Evolutionary conservation across 768 basidiomycete species (phyloP).

Genomic region (Clitopilus hobsonii): DNA sequence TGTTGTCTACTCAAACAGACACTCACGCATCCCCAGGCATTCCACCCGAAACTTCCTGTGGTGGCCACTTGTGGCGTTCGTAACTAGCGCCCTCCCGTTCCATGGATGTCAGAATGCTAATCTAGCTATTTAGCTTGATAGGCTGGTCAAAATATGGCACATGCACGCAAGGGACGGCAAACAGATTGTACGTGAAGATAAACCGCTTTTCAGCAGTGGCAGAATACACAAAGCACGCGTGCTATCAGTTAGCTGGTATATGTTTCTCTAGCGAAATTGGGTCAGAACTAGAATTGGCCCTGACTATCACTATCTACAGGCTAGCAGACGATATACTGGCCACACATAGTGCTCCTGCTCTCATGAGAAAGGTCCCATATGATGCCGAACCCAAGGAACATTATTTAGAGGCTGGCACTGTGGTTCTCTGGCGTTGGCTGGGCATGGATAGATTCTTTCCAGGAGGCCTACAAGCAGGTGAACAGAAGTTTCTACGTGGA

Average conservation of each 20-base stretch:
- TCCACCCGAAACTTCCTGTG: conserved; percentile 59
- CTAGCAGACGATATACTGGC: conserved; percentile 49
- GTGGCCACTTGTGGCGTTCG: conserved; percentile 77
- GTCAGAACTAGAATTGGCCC: too few species aligned
- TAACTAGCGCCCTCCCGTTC: conserved; percentile 4
- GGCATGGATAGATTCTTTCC: conserved; percentile 59
- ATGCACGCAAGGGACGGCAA: conserved; percentile 34
- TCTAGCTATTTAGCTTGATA: conserved; percentile 45
- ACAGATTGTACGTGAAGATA: conserved; percentile 58
- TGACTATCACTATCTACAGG: conserved; percentile 31
- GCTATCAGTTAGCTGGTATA: conserved; percentile 59
- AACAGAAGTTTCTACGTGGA: conserved; percentile 41
- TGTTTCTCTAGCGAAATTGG: neutral
- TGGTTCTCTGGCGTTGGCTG: conserved; percentile 68
- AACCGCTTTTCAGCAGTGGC: conserved; percentile 69
- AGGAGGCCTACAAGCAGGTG: conserved; percentile 20
- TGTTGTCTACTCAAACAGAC: neutral
- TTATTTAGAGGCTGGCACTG: conserved; percentile 41
- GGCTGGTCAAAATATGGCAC: conserved; percentile 73
- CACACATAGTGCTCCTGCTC: conserved; percentile 49
- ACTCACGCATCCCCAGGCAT: conserved; percentile 39
- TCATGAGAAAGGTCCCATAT: conserved; percentile 29
- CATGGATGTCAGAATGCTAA: neutral
- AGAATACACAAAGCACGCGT: conserved; percentile 63
- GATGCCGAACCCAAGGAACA: conserved; percentile 18